Evolutionary conservation across 208 protist genomes (phyloP), one percentile per base, ranked within the genome.

Genomic region (Trypanosomatidae sp.): DNA sequence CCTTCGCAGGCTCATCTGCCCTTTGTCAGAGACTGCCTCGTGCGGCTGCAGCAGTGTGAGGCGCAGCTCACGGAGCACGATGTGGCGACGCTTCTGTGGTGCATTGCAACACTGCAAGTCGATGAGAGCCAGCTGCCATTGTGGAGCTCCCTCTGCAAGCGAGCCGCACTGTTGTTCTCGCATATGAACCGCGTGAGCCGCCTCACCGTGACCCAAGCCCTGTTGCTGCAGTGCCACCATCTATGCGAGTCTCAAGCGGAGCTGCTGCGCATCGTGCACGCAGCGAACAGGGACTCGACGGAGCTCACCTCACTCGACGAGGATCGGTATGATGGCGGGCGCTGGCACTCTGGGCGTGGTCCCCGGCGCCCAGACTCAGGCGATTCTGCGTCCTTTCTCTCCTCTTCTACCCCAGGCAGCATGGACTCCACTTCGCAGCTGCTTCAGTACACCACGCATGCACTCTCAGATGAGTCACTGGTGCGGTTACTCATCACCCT

Each of bases 21-120:
- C 1, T 62, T 96, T n/a, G 33, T 84, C 2, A 39, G 71, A 30
- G 82, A 86, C 30, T 69, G 90, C n/a, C 44, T 91, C 1, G 70
- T 68, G 6, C 77, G 78, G 58, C 74, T 89, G 52, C 78, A 76
- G 41, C 73, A 86, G 17, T 73, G 79, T 41, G 74, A 92, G 36
- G 30, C 50, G n/a, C 82, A 86, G 70, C 73, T 96, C 12, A 73
- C 80, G 39, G 82, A 79, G 62, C 60, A 72, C 33, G 83, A 88
- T 33, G 80, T 81, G 39, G 84, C 86, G 43, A 72, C 79, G 30
- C 60, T 91, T 25, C 52, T 95, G 55, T 95, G 91, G 91, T 89
- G 77, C 53, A 71, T 95, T 39, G 86, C 84, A 5, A 79, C 69
- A n/a, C 72, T 95, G 33, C 59, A 60, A 5, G 33, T 79, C 19